phyloP scores from a whole-genome alignment of 768 basidiomycete species.

The Coprinellus aureogranulatus region DNA sequence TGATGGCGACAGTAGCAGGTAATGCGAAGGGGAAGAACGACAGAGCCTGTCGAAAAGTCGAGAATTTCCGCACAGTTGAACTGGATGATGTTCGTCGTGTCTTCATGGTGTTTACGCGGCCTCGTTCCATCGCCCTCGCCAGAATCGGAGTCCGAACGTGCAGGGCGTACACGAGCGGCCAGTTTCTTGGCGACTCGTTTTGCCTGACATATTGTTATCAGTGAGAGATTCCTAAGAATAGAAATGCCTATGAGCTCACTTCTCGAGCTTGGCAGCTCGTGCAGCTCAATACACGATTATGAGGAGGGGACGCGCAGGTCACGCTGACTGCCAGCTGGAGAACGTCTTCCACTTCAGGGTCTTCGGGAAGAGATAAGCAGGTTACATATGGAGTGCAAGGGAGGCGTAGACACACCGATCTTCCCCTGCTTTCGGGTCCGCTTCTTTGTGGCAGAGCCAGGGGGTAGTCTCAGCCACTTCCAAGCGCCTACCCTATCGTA shows the following conservation, averaged over 20 bases:
- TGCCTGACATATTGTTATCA: slow-evolving; percentile 44
- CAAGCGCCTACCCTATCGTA: slow-evolving; percentile 86
- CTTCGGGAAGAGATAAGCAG: slow-evolving; percentile 31
- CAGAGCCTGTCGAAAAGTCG: slow-evolving; percentile 84
- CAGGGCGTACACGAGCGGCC: slow-evolving; percentile 77
- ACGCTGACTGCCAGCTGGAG: slow-evolving; percentile 72
- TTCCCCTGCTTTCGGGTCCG: slow-evolving; percentile 81
- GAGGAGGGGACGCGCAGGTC: slow-evolving; percentile 77
- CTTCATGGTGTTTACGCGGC: slow-evolving; percentile 55
- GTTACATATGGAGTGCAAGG: background rate
- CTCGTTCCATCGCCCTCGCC: slow-evolving; percentile 46
- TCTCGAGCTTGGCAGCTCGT: slow-evolving; percentile 87
- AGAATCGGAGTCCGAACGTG: slow-evolving; percentile 72
- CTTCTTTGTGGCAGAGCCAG: slow-evolving; percentile 80
- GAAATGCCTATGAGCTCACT: slow-evolving; percentile 37
- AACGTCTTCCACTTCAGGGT: slow-evolving; percentile 65
- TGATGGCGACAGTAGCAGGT: slow-evolving; percentile 99
- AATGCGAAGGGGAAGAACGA: slow-evolving; percentile 87
- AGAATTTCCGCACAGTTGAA: slow-evolving; percentile 93
- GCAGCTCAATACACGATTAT: slow-evolving; percentile 75
- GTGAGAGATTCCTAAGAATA: background rate
- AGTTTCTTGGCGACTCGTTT: slow-evolving; percentile 89
- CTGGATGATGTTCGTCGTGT: slow-evolving; percentile 83
- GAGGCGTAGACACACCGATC: slow-evolving; percentile 59
- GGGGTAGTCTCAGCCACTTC: slow-evolving; percentile 82